Evolutionary conservation across 805 yeast genomes (phyloP).

Genomic region (Yarrowia phangngaensis): DNA sequence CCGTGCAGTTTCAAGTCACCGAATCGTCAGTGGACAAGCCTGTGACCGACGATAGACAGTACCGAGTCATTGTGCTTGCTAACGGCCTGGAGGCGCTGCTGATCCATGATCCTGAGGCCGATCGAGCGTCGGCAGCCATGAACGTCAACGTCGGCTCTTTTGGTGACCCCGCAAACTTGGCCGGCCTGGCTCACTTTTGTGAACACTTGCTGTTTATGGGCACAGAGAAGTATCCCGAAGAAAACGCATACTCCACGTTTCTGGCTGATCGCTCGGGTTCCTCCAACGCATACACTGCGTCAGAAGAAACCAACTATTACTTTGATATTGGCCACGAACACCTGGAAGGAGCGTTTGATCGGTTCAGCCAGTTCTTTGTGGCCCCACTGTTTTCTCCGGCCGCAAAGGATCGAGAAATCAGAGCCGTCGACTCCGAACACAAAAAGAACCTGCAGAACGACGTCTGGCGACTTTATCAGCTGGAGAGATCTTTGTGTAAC

Average conservation of each 20-base stretch:
- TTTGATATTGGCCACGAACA: constrained; percentile 77
- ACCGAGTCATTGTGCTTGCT: constrained; percentile 60
- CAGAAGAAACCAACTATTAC: constrained; percentile 84
- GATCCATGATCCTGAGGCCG: constrained; percentile 70
- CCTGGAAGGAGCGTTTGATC: constrained; percentile 81
- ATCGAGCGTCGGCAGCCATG: constrained; percentile 63
- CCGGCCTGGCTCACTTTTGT: constrained; percentile 87
- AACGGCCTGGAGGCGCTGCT: constrained; percentile 69
- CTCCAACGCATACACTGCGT: constrained; percentile 88
- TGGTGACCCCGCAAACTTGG: constrained; percentile 63
- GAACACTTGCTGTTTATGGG: constrained; percentile 85
- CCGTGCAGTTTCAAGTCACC: constrained; percentile 27
- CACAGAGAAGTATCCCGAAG: constrained; percentile 68
- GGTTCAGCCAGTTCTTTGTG: constrained; percentile 90
- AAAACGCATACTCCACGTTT: constrained; percentile 68
- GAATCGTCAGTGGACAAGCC: constrained; percentile 43
- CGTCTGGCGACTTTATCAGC: constrained; percentile 80
- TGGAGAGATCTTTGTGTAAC: constrained; percentile 71
- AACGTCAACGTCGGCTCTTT: constrained; percentile 79
- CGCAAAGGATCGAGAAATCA: constrained; percentile 86
- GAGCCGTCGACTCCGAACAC: constrained; percentile 94
- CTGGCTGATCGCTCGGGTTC: constrained; percentile 81
- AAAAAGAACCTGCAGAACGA: constrained; percentile 91
- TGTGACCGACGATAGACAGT: constrained; percentile 64
- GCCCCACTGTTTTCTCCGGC: constrained; percentile 67